A percentile compares a stretch with the other conserved stretches of the same genome.
Evolutionary conservation across 2,329 filamentous ascomycete genomes (phyloP).

Genomic region (Diaporthe ilicicola): DNA sequence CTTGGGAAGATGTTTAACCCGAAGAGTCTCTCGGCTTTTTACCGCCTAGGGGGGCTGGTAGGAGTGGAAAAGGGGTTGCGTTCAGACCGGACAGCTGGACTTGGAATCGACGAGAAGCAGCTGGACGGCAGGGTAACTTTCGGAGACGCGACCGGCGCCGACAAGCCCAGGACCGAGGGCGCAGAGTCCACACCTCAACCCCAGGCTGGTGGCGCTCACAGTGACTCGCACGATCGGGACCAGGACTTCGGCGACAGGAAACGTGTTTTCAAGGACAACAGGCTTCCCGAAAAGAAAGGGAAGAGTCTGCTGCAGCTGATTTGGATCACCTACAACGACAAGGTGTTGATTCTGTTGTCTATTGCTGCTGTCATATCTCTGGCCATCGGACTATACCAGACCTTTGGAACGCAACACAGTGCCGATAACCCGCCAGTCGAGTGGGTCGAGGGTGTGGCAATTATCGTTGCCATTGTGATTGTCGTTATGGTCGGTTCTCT

Average conservation of each 20-base stretch:
- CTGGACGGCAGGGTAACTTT: conserved; percentile 75
- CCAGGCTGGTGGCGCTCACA: background rate
- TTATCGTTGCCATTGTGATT: conserved; percentile 81
- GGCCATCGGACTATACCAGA: conserved; percentile 79
- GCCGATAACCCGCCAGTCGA: conserved; percentile 66
- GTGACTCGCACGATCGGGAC: conserved; percentile 18
- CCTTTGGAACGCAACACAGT: conserved; percentile 67
- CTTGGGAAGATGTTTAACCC: conserved; percentile 89
- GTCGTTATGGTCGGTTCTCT: conserved; percentile 80
- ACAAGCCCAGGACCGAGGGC: conserved; percentile 47
- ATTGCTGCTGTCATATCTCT: conserved; percentile 77
- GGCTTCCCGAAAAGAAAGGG: conserved; percentile 76
- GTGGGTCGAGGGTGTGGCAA: conserved; percentile 85
- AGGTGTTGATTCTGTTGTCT: conserved; percentile 77
- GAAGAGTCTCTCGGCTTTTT: conserved; percentile 85
- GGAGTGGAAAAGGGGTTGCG: conserved; percentile 84
- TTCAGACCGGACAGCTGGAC: conserved; percentile 74
- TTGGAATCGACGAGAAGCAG: conserved; percentile 78
- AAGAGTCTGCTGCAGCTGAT: conserved; percentile 77
- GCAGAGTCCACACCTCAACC: conserved; percentile 28
- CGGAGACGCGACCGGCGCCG: conserved; percentile 67
- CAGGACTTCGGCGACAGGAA: conserved; percentile 68
- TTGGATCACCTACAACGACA: conserved; percentile 88
- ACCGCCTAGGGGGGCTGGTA: conserved; percentile 77
- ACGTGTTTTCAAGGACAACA: conserved; percentile 76